Base-by-base conservation (phyloP, 495 filamentous ascomycete species). In the Mycothermus thermophilus region DNA sequence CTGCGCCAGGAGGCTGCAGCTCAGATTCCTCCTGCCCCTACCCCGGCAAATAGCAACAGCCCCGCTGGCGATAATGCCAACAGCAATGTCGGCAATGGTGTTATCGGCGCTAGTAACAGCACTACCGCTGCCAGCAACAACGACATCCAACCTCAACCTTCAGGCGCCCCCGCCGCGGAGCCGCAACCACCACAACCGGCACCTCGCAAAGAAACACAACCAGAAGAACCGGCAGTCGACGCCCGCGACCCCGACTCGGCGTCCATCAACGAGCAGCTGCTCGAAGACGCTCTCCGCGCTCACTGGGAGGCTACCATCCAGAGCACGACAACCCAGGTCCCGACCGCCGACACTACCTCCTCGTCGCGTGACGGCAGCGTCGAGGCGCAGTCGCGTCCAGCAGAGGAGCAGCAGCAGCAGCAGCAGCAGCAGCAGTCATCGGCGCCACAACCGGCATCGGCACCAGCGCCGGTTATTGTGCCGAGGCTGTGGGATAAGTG, bases 261-360 rank as follows among this genome's bases (percentile, higher is more conserved):
- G 0, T 46, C 43, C 3, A 38, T 39, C 0, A 32, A 43, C 23
- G 40, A 40, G 3, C 43, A 48, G 24, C 23, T 44, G 2, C 30
- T 48, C 6, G 44, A 42, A 24, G 41, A 50, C 26, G 50, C 44
- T 2, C 34, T 53, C 3, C 43, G 47, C 8, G 44, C 37, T 14
- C 38, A 50, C 7, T 53, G 37, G 41, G 43, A 45, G 19, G 43
- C 39, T 1, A 38, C 44, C 9, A 24, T 41, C 22, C n/a, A n/a
- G n/a, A n/a, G n/a, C n/a, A n/a, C n/a, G n/a, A n/a, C n/a, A n/a
- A n/a, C n/a, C n/a, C n/a, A n/a, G n/a, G n/a, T n/a, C n/a, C n/a
- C n/a, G n/a, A n/a, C n/a, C n/a, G n/a, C n/a, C n/a, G n/a, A n/a
- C n/a, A n/a, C n/a, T n/a, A n/a, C n/a, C n/a, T n/a, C n/a, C n/a